A percentile compares a stretch with the other conserved stretches of the same genome.
Conservation (phyloP, 768 basidiomycete species). For the Cystofilobasidium macerans region DNA sequence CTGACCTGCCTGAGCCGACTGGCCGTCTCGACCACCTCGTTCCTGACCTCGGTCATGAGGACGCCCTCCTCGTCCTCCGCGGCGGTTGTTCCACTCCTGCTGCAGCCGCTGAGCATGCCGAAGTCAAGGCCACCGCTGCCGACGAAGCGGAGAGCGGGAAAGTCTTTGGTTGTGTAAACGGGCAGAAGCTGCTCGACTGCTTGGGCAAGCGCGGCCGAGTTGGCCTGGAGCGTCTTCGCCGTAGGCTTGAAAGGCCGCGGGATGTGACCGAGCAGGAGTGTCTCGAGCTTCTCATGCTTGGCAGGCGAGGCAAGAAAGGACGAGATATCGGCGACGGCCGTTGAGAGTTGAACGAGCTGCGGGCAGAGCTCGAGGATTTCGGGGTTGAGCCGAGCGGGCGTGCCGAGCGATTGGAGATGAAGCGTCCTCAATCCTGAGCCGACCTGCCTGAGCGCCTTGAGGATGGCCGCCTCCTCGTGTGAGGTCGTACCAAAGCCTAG, state of each 20-base stretch:
- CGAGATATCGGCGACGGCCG: not conserved
- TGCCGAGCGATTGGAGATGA: not conserved
- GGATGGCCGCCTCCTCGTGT: not conserved
- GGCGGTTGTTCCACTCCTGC: too few relatives aligned
- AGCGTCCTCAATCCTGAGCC: not conserved
- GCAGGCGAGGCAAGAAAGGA: not conserved
- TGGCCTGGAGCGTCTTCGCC: not conserved
- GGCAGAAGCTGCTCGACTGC: not conserved
- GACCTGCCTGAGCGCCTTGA: not conserved
- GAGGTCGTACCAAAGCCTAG: not conserved
- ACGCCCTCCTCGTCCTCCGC: not conserved
- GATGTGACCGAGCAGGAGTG: not conserved
- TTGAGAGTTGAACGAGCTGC: not conserved
- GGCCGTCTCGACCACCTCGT: not conserved
- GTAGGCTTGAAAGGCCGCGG: constrained; percentile 4
- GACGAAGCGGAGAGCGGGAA: not conserved
- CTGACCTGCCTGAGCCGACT: not conserved
- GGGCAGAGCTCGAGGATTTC: not conserved
- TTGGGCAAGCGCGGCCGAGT: not conserved
- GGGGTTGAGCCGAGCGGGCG: not conserved
- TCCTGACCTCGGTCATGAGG: not conserved
- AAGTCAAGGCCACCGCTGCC: constrained; percentile 3
- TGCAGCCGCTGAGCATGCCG: not conserved
- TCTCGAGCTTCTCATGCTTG: not conserved
- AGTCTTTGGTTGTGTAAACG: not conserved